Conservation (phyloP, 331 rosid species). For the Phaseolus coccineus region DNA sequence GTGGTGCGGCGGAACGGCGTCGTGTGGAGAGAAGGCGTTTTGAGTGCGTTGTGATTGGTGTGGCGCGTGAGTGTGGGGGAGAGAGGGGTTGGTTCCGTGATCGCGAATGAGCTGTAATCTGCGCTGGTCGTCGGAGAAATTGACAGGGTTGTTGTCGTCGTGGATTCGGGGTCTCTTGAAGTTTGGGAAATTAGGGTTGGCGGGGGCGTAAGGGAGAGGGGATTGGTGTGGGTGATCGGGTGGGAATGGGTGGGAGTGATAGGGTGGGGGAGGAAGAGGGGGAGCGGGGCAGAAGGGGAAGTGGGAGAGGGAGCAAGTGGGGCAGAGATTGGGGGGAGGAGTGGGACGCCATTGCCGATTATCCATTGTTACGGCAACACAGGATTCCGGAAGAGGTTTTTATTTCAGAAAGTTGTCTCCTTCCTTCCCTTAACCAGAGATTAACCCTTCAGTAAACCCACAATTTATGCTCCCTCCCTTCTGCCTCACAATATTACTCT, state of each 20-base stretch:
- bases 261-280: neutral
- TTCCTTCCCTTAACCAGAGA: too few relatives aligned
- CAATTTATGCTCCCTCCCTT: too few relatives aligned
- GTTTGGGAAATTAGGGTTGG: constrained; percentile 19
- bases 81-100: constrained; percentile 60
- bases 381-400: too few relatives aligned
- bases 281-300: constrained; percentile 75
- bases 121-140: constrained; percentile 65
- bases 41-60: neutral
- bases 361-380: constrained; percentile 45
- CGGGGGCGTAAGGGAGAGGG: neutral
- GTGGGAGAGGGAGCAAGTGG: constrained; percentile 67
- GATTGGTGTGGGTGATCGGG: neutral
- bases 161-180: constrained; percentile 71
- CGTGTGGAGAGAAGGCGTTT: constrained; percentile 39
- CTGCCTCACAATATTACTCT: too few relatives aligned
- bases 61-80: neutral
- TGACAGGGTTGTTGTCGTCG: constrained; percentile 34
- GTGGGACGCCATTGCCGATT: constrained; percentile 72
- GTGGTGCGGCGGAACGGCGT: neutral
- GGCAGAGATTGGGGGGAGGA: constrained; percentile 64
- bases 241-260: too few relatives aligned
- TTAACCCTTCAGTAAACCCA: too few relatives aligned
- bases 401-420: too few relatives aligned
- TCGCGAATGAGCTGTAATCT: constrained; percentile 85